These are phyloP conservation scores for Stevia rebaudiana DNA, from an alignment of 140 eudicot species.

Conservation along the genomic window DNA sequence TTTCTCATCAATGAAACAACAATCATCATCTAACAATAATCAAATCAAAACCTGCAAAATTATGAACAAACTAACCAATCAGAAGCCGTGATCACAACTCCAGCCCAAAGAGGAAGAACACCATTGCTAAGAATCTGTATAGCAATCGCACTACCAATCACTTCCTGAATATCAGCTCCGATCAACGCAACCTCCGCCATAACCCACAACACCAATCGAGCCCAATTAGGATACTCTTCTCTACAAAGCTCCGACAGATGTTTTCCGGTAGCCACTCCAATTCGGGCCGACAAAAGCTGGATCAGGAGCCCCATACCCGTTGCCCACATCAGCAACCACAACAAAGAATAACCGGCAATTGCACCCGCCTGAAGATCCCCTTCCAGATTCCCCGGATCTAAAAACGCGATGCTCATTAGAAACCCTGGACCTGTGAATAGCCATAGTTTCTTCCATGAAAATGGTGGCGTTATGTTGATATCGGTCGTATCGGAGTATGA, in stretches of 20 bases:
- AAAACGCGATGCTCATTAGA: constrained; percentile 80
- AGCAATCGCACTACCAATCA: constrained; percentile 94
- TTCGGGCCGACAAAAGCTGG: constrained; percentile 69
- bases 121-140: constrained; percentile 82
- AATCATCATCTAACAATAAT: too few relatives aligned
- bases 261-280: constrained; percentile 88
- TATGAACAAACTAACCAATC: constrained; percentile 75
- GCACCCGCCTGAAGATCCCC: constrained; percentile 96
- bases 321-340: constrained; percentile 94
- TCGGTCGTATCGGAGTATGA: constrained; percentile 19
- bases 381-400: constrained; percentile 94
- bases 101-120: constrained; percentile 81
- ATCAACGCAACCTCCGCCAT: constrained; percentile 97
- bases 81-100: constrained; percentile 84
- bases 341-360: constrained; percentile 75
- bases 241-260: constrained; percentile 78
- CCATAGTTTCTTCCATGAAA: constrained; percentile 76
- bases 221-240: constrained; percentile 75
- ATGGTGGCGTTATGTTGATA: constrained; percentile 42
- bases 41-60: neutral
- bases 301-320: constrained; percentile 81
- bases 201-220: constrained; percentile 66
- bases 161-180: constrained; percentile 94
- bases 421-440: constrained; percentile 83
- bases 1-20: neutral